Evolutionary conservation across 2,329 filamentous ascomycete species (phyloP), one percentile per base, ranked within the genome.

Genomic region (Pezicula neosporulosa): DNA sequence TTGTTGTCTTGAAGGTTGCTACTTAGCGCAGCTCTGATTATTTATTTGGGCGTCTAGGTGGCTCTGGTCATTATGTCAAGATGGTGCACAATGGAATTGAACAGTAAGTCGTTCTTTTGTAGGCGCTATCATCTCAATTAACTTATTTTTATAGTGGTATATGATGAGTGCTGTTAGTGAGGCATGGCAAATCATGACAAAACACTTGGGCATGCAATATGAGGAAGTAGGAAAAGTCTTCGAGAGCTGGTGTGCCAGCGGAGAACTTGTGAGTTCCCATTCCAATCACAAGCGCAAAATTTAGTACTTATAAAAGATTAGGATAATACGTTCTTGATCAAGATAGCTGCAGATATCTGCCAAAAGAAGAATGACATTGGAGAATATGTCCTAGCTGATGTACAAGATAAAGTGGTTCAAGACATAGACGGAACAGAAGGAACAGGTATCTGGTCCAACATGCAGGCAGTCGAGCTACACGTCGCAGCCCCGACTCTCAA

Each of bases 21-120:
- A 24, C 5, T 24, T 24, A 6, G 4, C 12, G 30, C 12, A 33
- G 30, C 30, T 33, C 24, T 24, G 24, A 6, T 6, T 24, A 24
- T 4, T 10, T 33, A 33, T 33, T 10, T 33, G 3, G 30, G 30
- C 8, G 12, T 0, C 77, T 78, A 2, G 80, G 80, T 0, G 85
- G 85, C 1, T 76, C 80, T 1, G 86, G 86, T 0, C 85, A 89
- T 64, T 89, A 85, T 60, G 83, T 88, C 38, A 89, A 90, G 71
- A 89, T 89, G 84, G 77, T 88, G 4, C 86, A 89, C 63, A 88
- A 89, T 56, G 85, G 85, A 1, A 88, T 89, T 54, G 85, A 89
- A 63, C 83, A 87, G 54, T 53, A 44, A 56, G 54, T 50, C 30
- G 3, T 33, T 33, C 30, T 13, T 4, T 2, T 33, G 12, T 13